A percentile compares a stretch with the other conserved stretches of the same genome.
phyloP scores from a whole-genome alignment of 1,139 yeast genomes.

The Wickerhamomyces sp. region DNA sequence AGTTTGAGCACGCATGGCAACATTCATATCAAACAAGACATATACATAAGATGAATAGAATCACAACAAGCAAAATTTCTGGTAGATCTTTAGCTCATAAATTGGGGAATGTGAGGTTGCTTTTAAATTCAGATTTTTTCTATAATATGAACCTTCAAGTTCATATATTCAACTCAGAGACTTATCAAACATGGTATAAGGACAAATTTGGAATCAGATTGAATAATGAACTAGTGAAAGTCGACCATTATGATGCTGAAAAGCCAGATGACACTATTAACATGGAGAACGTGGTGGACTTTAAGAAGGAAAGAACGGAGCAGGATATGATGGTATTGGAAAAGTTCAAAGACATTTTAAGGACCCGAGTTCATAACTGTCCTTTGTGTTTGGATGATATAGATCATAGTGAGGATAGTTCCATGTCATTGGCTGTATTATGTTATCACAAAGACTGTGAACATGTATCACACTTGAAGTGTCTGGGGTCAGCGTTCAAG shows the following conservation, averaged over 20 bases:
- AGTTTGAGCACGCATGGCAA: constrained; percentile 70
- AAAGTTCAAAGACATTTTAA: constrained; percentile 22
- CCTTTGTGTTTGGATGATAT: constrained; percentile 27
- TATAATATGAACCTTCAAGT: constrained; percentile 36
- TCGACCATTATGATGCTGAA: constrained; percentile 9
- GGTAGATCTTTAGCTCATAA: constrained; percentile 43
- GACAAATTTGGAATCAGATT: constrained; percentile 28
- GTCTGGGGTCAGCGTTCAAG: constrained; percentile 32
- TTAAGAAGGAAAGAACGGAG: constrained; percentile 14
- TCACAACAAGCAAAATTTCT: constrained; percentile 28
- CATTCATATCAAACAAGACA: constrained; percentile 65
- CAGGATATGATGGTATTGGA: constrained; percentile 17
- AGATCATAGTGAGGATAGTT: constrained; percentile 31
- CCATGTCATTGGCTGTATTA: constrained; percentile 29
- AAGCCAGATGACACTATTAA: constrained; percentile 17
- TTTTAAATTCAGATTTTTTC: constrained; percentile 41
- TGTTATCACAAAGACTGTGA: constrained; percentile 36
- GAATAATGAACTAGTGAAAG: constrained; percentile 12
- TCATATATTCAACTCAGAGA: constrained; percentile 32
- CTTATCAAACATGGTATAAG: constrained; percentile 27
- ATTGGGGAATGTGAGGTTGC: constrained; percentile 45
- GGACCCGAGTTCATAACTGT: constrained; percentile 27
- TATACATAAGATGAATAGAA: constrained; percentile 31
- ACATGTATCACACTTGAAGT: constrained; percentile 37
- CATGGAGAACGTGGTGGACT: constrained; percentile 21